phyloP scores from a whole-genome alignment of 192 early-diverging fungal genomes.

The Pilobolus umbonatus region DNA sequence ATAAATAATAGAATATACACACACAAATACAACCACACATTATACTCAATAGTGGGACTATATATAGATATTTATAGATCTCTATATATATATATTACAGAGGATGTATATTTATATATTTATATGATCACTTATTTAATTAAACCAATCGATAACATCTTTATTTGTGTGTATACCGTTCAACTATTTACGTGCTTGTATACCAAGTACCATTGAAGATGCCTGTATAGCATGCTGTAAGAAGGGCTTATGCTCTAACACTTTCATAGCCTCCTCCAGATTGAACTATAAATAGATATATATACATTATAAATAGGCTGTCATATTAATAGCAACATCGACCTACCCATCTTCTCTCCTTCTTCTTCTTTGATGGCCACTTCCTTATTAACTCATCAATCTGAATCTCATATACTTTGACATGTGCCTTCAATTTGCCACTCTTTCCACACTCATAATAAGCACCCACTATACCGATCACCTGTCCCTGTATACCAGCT shows the following conservation, averaged over 20 bases:
- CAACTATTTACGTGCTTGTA: too few species aligned
- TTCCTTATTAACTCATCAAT: conserved; percentile 41
- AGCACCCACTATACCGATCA: conserved; percentile 38
- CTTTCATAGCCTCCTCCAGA: not conserved
- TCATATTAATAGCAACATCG: not conserved
- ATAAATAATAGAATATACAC: too few species aligned
- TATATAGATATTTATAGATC: too few species aligned
- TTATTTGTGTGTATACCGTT: too few species aligned
- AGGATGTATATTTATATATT: too few species aligned
- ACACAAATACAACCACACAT: too few species aligned
- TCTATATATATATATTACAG: too few species aligned
- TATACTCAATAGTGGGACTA: too few species aligned
- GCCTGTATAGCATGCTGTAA: too few species aligned
- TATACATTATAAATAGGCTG: not conserved
- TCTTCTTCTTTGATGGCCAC: conserved; percentile 47
- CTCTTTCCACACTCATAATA: conserved; percentile 39
- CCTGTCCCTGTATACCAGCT: conserved; percentile 45
- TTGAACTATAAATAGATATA: conserved; percentile 6
- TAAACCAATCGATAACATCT: too few species aligned
- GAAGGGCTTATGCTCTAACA: not conserved
- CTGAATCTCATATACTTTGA: conserved; percentile 50
- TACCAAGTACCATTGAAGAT: too few species aligned
- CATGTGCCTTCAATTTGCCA: conserved; percentile 27
- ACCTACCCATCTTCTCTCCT: conserved; percentile 25
- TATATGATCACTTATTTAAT: too few species aligned